These are phyloP conservation scores for Filobasidium wieringae DNA, from an alignment of 768 basidiomycete genomes.

Conservation along the genomic window DNA sequence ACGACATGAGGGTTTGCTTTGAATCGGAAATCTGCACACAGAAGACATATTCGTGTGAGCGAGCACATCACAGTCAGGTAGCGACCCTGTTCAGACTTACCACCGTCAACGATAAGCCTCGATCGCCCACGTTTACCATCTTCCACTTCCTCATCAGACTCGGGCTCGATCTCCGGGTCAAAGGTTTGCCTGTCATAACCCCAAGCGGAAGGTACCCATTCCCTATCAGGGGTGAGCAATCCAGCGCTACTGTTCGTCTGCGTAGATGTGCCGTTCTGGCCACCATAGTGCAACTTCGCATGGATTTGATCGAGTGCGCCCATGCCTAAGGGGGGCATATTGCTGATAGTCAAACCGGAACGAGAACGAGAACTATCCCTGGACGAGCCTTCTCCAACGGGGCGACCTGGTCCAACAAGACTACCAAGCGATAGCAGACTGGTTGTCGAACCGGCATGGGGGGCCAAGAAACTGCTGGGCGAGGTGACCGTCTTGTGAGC, in stretches of 20 bases:
- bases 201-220: constrained; percentile 15
- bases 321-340: neutral
- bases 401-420: neutral
- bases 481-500: constrained; percentile 7
- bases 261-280: neutral
- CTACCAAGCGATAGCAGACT: neutral
- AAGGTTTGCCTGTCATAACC: constrained; percentile 9
- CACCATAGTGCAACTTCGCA: neutral
- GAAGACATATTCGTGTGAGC: neutral
- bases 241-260: constrained; percentile 7
- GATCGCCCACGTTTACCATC: neutral
- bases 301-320: constrained; percentile 1
- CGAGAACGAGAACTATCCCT: neutral
- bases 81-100: neutral
- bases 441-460: constrained; percentile 1
- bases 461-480: neutral
- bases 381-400: neutral
- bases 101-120: constrained; percentile 11
- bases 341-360: neutral
- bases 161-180: constrained; percentile 9
- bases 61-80: neutral
- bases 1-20: neutral
- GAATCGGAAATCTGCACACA: neutral
- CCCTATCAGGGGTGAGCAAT: constrained; percentile 7
- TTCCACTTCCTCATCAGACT: constrained; percentile 10